A percentile compares a stretch with the other conserved stretches of the same genome.
Conservation (phyloP, 2,329 filamentous ascomycete species). For the Laburnicola sp. region DNA sequence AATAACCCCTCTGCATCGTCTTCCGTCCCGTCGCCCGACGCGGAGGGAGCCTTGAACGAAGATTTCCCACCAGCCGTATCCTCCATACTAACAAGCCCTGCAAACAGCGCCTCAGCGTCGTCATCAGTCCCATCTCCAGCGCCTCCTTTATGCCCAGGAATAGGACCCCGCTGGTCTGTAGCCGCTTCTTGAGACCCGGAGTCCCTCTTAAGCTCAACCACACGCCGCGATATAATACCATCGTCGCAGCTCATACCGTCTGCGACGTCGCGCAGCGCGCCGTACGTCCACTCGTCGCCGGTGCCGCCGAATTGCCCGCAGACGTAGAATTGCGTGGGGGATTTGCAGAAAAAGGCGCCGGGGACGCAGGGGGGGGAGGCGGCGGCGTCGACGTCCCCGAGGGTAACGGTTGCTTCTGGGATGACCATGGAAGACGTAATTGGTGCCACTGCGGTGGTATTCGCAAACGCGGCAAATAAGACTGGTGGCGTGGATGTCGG, state of each 20-base stretch:
- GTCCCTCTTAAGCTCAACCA: not conserved
- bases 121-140: constrained; percentile 4
- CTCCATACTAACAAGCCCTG: not conserved
- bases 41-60: not conserved
- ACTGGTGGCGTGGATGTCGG: not conserved
- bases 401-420: not conserved
- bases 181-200: not conserved
- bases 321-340: constrained; percentile 38
- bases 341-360: constrained; percentile 47
- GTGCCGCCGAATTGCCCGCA: constrained; percentile 32
- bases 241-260: constrained; percentile 45
- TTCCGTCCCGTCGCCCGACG: not conserved
- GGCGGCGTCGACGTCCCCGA: constrained; percentile 21
- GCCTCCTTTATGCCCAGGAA: not conserved
- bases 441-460: not conserved
- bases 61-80: too few species aligned
- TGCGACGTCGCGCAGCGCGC: constrained; percentile 32
- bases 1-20: constrained; percentile 4
- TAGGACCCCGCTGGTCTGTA: not conserved
- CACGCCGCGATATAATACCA: constrained; percentile 15
- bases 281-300: constrained; percentile 33
- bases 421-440: not conserved
- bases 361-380: constrained; percentile 44
- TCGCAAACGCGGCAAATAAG: not conserved
- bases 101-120: constrained; percentile 3